Evolutionary conservation across 345 rosid genomes (phyloP).

Genomic region (Eucalyptus marginata): DNA sequence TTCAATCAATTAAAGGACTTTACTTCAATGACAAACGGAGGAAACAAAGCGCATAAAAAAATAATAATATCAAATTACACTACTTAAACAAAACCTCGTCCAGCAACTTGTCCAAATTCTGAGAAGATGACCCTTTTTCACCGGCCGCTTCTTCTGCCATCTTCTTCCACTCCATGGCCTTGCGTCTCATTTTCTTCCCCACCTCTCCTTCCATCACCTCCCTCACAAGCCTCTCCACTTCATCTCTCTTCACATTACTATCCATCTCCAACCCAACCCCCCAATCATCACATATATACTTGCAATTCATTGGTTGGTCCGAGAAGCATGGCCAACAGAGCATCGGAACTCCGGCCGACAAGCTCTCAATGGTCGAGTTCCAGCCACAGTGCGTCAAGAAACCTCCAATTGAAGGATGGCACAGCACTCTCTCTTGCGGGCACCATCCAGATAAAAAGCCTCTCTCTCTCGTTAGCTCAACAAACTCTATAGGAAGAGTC

Average conservation of each 20-base stretch:
- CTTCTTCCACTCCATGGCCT: neutral
- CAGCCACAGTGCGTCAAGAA: conserved; percentile 9
- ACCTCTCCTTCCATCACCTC: neutral
- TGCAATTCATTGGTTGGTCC: neutral
- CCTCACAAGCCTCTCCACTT: neutral
- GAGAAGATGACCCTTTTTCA: neutral
- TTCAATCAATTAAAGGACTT: neutral
- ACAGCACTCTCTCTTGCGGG: conserved; percentile 4
- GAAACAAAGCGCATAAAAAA: too few relatives aligned
- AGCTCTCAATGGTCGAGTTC: conserved; percentile 12
- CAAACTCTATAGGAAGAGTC: neutral
- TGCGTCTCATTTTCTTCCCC: neutral
- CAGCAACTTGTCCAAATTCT: neutral
- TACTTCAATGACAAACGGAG: neutral
- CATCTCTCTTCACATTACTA: conserved; percentile 5
- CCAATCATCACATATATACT: neutral
- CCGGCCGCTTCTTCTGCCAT: neutral
- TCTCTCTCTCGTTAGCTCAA: neutral
- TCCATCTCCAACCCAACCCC: conserved; percentile 1
- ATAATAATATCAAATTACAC: neutral
- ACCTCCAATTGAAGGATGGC: conserved; percentile 1
- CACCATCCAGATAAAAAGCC: conserved; percentile 1
- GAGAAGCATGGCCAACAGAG: conserved; percentile 11
- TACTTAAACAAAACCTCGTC: neutral
- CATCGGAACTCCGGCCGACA: conserved; percentile 1